Percentiles rank a stretch among this genome's conserved stretches.
Conservation (phyloP, 2,329 filamentous ascomycete species). For the Xylaria arbuscula region DNA sequence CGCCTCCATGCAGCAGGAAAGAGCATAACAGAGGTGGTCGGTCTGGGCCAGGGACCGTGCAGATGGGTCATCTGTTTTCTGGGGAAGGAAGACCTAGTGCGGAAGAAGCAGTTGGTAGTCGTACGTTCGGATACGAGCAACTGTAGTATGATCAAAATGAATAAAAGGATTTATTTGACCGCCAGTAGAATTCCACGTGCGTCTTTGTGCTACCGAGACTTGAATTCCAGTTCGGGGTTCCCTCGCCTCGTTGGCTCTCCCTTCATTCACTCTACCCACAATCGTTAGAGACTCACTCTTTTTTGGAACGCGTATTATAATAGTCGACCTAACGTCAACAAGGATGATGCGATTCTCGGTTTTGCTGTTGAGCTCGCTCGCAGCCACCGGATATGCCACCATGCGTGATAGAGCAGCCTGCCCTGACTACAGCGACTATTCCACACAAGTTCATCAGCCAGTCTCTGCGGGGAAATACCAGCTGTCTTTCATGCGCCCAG, state of each 20-base stretch:
- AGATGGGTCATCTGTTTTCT: constrained; percentile 22
- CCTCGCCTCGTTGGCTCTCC: constrained; percentile 10
- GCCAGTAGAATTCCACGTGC: neutral
- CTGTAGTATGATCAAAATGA: constrained; percentile 4
- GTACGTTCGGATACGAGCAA: constrained; percentile 4
- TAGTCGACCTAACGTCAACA: constrained; percentile 5
- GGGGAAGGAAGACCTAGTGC: constrained; percentile 15
- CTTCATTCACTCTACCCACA: constrained; percentile 2
- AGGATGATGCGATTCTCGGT: constrained; percentile 26
- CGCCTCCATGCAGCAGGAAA: constrained; percentile 24
- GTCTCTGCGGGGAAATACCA: constrained; percentile 80
- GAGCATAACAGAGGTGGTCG: constrained; percentile 25
- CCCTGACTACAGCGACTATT: constrained; percentile 73
- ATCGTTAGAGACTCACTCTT: neutral
- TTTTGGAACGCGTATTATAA: constrained; percentile 3
- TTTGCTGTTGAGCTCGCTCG: constrained; percentile 35
- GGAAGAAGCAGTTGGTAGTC: constrained; percentile 26
- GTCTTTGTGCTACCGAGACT: neutral
- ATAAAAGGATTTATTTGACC: constrained; percentile 12
- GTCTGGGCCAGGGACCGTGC: constrained; percentile 26
- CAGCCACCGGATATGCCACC: constrained; percentile 31
- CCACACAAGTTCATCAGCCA: constrained; percentile 71
- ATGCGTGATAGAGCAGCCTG: constrained; percentile 54
- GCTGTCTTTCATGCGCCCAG: constrained; percentile 84
- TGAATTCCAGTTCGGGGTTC: constrained; percentile 12